Evolutionary conservation across 2,329 filamentous ascomycete species (phyloP), one percentile per base, ranked within the genome.

Genomic region (Epicoccum sorghinum): DNA sequence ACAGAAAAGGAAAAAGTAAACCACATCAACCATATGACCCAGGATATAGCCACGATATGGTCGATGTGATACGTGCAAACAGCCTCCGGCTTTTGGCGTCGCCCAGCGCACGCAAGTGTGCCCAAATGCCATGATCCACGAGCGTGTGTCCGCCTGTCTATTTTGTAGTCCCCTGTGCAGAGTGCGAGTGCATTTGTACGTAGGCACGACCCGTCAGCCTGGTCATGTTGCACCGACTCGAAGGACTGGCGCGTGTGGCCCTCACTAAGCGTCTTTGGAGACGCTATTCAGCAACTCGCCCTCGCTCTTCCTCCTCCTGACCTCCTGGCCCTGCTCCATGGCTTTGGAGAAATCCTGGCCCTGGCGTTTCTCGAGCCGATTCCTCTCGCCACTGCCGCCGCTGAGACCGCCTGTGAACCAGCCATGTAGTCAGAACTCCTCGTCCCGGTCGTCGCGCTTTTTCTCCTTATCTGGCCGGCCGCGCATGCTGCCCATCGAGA

Each of bases 381-480:
- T 18, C 18, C 18, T 18, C 18, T 18, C 18, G 18, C 18, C 18
- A 18, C 18, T 18, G 18, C 18, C 18, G 18, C 18, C 18, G 18
- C 48, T 56, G 39, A 1, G 47, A 46, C 55, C 59, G n/a, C 69
- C 70, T 2, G 65, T 63, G 30, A 71, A 73, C 70, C 69, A 72
- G 38, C 68, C 70, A 68, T 71, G 63, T 65, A 73, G 66, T 74
- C 72, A 71, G 58, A 69, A 68, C 24, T 74, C 67, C 14, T 68
- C 68, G 32, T 66, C 66, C 4, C 46, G 37, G 7, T 55, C 55
- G 4, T 70, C 66, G 7, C 59, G 57, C 30, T 59, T 59, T 38
- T 58, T 63, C 4, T 64, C 59, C 40, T 52, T 61, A 30, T 54
- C 52, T 47, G 48, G 58, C 14, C 39, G 46, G 4, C 51, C 45